A percentile compares a stretch with the other conserved stretches of the same genome.
These are phyloP conservation scores for Crithidia mellificae DNA, from an alignment of 208 protist genomes.

Conservation along the genomic window DNA sequence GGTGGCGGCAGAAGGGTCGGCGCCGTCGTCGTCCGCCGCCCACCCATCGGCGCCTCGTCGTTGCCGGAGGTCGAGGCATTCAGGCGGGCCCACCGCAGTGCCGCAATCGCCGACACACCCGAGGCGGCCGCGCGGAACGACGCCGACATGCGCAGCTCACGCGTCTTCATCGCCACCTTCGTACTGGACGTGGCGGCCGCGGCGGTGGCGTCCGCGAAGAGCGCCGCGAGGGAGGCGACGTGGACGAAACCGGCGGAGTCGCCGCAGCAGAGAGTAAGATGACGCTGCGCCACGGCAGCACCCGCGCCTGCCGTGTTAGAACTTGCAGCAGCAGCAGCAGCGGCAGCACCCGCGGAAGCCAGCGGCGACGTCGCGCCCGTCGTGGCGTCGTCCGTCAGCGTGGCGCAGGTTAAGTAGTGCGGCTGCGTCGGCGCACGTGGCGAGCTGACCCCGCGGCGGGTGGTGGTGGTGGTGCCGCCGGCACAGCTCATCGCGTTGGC, in stretches of 20 bases:
- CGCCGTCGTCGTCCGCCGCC: background rate
- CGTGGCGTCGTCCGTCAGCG: constrained; percentile 5
- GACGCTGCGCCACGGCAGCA: no score
- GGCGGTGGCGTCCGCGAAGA: constrained; percentile 21
- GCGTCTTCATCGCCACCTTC: background rate
- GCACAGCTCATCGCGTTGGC: background rate
- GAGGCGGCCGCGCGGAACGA: constrained; percentile 30
- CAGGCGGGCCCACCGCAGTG: background rate
- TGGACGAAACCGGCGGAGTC: constrained; percentile 35
- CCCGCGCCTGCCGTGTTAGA: no score
- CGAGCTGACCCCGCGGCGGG: background rate
- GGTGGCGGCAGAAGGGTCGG: background rate
- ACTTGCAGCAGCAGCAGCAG: background rate
- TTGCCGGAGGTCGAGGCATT: background rate
- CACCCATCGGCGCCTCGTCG: background rate
- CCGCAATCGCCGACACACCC: constrained; percentile 23
- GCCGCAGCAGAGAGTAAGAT: constrained; percentile 23
- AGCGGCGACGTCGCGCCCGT: background rate
- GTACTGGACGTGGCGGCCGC: background rate
- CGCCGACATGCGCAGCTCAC: constrained; percentile 17
- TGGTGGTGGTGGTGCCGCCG: background rate
- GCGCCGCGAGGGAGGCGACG: constrained; percentile 6
- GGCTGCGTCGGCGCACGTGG: background rate
- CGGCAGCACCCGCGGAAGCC: background rate
- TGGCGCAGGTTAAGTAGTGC: constrained; percentile 30